Conservation (phyloP, 2,329 filamentous ascomycete genomes). For the Ophiostoma sp. region DNA sequence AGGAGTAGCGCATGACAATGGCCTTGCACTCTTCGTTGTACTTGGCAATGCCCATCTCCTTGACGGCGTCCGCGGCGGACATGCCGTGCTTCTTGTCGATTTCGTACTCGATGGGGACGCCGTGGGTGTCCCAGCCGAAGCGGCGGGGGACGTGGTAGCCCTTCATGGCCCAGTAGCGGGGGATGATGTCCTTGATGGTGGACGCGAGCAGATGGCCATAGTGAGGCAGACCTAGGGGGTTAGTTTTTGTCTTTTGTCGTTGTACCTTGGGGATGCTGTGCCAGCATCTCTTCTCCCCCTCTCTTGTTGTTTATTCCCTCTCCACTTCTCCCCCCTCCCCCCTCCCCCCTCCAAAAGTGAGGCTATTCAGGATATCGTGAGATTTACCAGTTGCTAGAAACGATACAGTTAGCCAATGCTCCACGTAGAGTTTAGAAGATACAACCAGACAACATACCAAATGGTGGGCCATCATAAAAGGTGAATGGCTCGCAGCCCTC, state of each 20-base stretch:
- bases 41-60: conserved; percentile 77
- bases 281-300: not conserved
- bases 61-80: conserved; percentile 75
- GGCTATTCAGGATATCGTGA: conserved; percentile 4
- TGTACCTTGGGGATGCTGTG: not conserved
- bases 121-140: conserved; percentile 94
- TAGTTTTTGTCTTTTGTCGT: conserved; percentile 5
- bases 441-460: conserved; percentile 47
- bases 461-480: conserved; percentile 87
- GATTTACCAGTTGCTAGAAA: conserved; percentile 18
- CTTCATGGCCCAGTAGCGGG: conserved; percentile 74
- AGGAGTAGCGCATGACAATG: conserved; percentile 86
- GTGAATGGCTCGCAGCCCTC: conserved; percentile 79
- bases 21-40: conserved; percentile 90
- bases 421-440: not conserved
- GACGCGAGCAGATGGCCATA: conserved; percentile 76
- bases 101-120: conserved; percentile 91
- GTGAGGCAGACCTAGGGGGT: conserved; percentile 39
- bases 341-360: not conserved
- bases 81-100: conserved; percentile 95
- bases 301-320: not conserved
- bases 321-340: not conserved
- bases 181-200: conserved; percentile 96
- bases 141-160: conserved; percentile 86
- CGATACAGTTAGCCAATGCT: not conserved